Evolutionary conservation across 2,329 filamentous ascomycete species (phyloP), one percentile per base, ranked within the genome.

Genomic region (Coniochaeta sp.): DNA sequence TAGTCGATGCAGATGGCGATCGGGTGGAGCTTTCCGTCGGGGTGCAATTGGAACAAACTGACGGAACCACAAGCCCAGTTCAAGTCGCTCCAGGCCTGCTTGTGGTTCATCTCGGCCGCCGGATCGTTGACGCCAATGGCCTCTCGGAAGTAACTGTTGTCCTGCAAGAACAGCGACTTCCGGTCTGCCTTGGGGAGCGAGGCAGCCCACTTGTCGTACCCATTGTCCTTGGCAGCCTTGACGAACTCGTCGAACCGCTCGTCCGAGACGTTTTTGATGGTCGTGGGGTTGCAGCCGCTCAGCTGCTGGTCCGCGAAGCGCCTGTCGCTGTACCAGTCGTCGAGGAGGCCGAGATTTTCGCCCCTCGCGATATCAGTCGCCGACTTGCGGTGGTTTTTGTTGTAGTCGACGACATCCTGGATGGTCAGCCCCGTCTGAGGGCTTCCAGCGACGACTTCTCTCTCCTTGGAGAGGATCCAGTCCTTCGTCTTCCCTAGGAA

Each of bases 1-100:
- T 77, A 80, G 65, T 82, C 79, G 57, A 78, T 69, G 4, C 76
- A 73, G 61, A 82, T 80, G 22, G 78, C 77, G 3, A 81, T 64
- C 0, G 79, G 79, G 62, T 81, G 77, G 6, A 82, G 70, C 60
- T 73, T 73, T 4, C 79, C 79, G 40, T 78, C 71, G 1, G 69
- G 64, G 59, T 74, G 69, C 3, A 81, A 71, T 50, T 77, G 70
- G 62, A 77, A 80, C 9, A 81, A 68, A 1, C 66, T 72, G 4
- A 81, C 76, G 0, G 77, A 64, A 1, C 76, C 76, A 58, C 74
- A 75, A 0, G 67, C 68, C 66, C 71, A 75, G 63, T 70, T 72
- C 58, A 71, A 60, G 36, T 69, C 65, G 26, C 66, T 67, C 3
- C 55, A 62, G 0, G 64, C 63, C 54, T 71, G 67, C 65, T 72